These are phyloP conservation scores for Amanita polypyramis DNA, from an alignment of 768 basidiomycete species.

Conservation along the genomic window DNA sequence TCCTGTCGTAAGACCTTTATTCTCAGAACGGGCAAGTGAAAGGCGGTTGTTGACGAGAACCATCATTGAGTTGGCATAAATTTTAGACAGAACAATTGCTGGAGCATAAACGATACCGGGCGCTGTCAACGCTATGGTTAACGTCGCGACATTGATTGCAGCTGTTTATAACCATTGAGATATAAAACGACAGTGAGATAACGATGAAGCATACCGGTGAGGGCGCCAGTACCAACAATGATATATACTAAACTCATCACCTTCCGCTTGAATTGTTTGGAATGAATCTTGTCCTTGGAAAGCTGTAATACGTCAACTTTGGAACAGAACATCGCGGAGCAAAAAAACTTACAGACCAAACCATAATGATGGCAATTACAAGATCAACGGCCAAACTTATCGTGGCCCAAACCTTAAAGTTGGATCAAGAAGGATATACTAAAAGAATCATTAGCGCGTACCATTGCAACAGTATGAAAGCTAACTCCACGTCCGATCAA, in stretches of 20 bases:
- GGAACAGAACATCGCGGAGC: too few species aligned
- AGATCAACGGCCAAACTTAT: constrained; percentile 21
- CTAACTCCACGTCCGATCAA: background rate
- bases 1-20: background rate
- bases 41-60: constrained; percentile 23
- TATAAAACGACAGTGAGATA: background rate
- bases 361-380: constrained; percentile 20
- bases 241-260: constrained; percentile 20
- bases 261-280: constrained; percentile 16
- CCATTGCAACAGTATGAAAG: too few species aligned
- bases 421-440: background rate
- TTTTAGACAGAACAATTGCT: constrained; percentile 22
- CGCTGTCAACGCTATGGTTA: constrained; percentile 18
- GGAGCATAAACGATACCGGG: constrained; percentile 18
- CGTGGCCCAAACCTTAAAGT: constrained; percentile 17
- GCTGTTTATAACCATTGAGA: constrained; percentile 13
- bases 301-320: constrained; percentile 8
- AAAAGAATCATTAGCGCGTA: background rate
- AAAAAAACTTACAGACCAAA: constrained; percentile 18
- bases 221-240: constrained; percentile 23
- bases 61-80: constrained; percentile 24
- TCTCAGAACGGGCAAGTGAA: constrained; percentile 4
- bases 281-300: constrained; percentile 16
- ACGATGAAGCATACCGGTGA: constrained; percentile 17
- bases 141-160: constrained; percentile 19